A percentile compares a stretch with the other conserved stretches of the same genome.
These are phyloP conservation scores for Tricholoma terreum DNA, from an alignment of 768 basidiomycete genomes.

Conservation along the genomic window DNA sequence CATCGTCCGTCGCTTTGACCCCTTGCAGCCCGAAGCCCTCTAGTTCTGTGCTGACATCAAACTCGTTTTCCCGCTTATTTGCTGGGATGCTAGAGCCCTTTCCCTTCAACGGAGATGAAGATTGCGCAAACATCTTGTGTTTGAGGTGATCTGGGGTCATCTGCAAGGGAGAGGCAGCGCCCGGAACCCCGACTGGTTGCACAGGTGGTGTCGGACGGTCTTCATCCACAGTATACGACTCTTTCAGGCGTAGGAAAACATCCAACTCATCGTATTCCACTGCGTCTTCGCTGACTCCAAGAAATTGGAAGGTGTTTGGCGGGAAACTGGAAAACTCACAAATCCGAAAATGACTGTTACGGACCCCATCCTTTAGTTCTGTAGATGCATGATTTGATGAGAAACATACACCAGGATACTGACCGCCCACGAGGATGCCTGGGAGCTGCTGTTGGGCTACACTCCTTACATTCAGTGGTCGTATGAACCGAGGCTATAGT, in stretches of 20 bases:
- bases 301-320: conserved; percentile 8
- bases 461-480: neutral
- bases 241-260: conserved; percentile 67
- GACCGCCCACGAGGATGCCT: conserved; percentile 76
- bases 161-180: conserved; percentile 68
- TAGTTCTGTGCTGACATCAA: conserved; percentile 69
- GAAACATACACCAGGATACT: conserved; percentile 68
- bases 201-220: conserved; percentile 52
- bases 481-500: neutral
- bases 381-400: conserved; percentile 1
- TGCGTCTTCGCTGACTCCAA: conserved; percentile 65
- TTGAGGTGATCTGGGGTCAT: conserved; percentile 79
- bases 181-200: conserved; percentile 77
- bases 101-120: conserved; percentile 42
- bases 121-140: conserved; percentile 48
- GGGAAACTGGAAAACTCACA: conserved; percentile 43
- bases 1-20: conserved; percentile 73
- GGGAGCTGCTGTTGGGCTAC: conserved; percentile 82
- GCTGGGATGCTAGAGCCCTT: conserved; percentile 36
- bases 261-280: conserved; percentile 77
- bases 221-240: conserved; percentile 66
- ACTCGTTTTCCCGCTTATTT: conserved; percentile 52
- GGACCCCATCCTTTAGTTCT: conserved; percentile 5
- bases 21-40: conserved; percentile 72
- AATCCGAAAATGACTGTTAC: conserved; percentile 64